Conservation (phyloP, 2,329 filamentous ascomycete genomes). For the Hirsutella thompsonii region DNA sequence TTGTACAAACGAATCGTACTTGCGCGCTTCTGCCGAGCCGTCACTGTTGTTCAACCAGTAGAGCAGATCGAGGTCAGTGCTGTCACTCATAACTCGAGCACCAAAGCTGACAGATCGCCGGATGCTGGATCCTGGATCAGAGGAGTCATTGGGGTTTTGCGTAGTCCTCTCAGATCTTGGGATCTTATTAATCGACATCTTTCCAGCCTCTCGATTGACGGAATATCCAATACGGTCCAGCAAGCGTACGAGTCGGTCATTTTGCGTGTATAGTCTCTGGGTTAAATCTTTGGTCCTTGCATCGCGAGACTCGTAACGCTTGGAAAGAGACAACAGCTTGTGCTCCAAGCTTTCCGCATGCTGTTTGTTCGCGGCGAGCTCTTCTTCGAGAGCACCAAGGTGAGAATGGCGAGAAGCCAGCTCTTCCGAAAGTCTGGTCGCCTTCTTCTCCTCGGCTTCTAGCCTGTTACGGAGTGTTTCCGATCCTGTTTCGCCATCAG, state of each 20-base stretch:
- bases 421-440: slow-evolving; percentile 54
- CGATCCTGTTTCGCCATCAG: slow-evolving; percentile 73
- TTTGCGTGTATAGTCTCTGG: slow-evolving; percentile 68
- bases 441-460: slow-evolving; percentile 61
- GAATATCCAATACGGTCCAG: slow-evolving; percentile 80
- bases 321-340: slow-evolving; percentile 35
- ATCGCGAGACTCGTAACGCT: slow-evolving; percentile 56
- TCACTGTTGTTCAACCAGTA: slow-evolving; percentile 70
- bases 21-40: slow-evolving; percentile 52
- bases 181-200: slow-evolving; percentile 63
- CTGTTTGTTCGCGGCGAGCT: slow-evolving; percentile 55
- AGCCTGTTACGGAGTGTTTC: slow-evolving; percentile 64
- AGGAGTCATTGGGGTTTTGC: slow-evolving; percentile 44
- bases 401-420: slow-evolving; percentile 66
- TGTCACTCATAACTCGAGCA: slow-evolving; percentile 43
- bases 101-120: slow-evolving; percentile 39
- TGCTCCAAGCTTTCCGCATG: slow-evolving; percentile 44
- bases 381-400: slow-evolving; percentile 62
- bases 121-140: slow-evolving; percentile 39
- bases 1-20: slow-evolving; percentile 63
- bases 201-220: slow-evolving; percentile 58
- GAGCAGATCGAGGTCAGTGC: slow-evolving; percentile 57
- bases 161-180: slow-evolving; percentile 43
- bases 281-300: slow-evolving; percentile 71
- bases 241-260: slow-evolving; percentile 70